Base-by-base conservation (phyloP, 1,284 basidiomycete genomes). In the Austroboletus olivaceoglutinosus region DNA sequence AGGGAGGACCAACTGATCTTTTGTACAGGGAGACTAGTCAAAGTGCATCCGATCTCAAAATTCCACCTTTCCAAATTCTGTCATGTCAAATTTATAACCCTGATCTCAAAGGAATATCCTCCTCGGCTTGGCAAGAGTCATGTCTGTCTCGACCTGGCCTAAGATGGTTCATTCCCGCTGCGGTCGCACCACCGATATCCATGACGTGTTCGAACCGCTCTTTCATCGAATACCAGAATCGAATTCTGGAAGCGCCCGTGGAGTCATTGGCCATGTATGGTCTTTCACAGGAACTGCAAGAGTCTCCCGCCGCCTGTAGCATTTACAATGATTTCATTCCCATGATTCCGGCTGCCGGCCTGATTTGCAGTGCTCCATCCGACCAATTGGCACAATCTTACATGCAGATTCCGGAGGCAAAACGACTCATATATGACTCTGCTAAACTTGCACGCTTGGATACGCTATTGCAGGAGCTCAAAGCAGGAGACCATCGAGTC, bases 371-470 rank as follows among this genome's bases (percentile, higher is more conserved):
- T 33, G 92, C 94, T 3, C 76, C 89, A 9, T 61, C 69, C 5
- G 80, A 90, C 59, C 93, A 98, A 66, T 73, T 93, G 13, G 95
- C 95, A 2, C 73, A 81, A 50, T 85, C 93, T 13, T 81, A 83
- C 34, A 95, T 99, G 89, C 86, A 90, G 58, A 89, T 98, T 25
- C 97, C 97, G 3, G 93, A 97, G 59, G 91, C 93, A 54, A 95
- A 98, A 72, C 85, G 97, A 53, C 82, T 99, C 19, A 92, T 99
- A 53, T 93, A 93, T 56, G 97, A 99, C 70, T 98, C 97, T 22
- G 93, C 89, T 50, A 99, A 99, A 73, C 82, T 99, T 36, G 93
- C 94, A 34, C 84, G 91, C 43, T 78, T 99, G 43, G 97, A 99
- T 69, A 68, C 78, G 21, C 76, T 99, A 27, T 77, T 99, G 11